Evolutionary conservation across 176 grass and related monocot species (phyloP), one percentile per base, ranked within the genome.

Genomic region (Raddia guianensis): DNA sequence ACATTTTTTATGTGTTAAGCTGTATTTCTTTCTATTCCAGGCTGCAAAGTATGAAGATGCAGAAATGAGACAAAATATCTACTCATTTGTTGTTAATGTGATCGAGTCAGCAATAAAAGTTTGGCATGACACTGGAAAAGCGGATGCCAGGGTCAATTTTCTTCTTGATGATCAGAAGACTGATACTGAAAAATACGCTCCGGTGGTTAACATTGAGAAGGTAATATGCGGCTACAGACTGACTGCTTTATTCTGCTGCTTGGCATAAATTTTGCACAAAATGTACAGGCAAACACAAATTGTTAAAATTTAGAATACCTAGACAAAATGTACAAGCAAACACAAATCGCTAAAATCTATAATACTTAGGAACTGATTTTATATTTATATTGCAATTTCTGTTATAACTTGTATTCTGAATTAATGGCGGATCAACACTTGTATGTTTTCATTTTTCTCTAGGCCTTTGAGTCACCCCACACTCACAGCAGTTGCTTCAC

Each of bases 381-480:
- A 16, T 61, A 63, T 79, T 49, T 80, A 11, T 51, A 46, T 65
- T 47, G 77, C 11, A 11, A 37, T 67, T 56, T 57, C 5, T 66
- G 7, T 68, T 62, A 55, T 37, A 15, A 53, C 48, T 56, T 79
- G 6, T 20, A 64, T 57, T 47, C 7, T 6, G 12, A 47, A 68
- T 42, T 54, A 54, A 2, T 33, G 9, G 64, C 46, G 18, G 73
- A 80, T 62, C 16, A 80, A 79, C 46, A 73, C 63, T 34, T 16
- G 20, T 72, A 20, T 83, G 65, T 2, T 37, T 64, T 66, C 12
- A 80, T 49, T 40, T 37, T 74, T 58, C 21, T 27, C 42, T 82
- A 98, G 95, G 95, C 95, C 70, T 98, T 98, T 84, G 92, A 95
- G 69, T 93, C 95, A 66, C 95, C 95, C 53, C 54, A 98, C 70